Evolutionary conservation across 192 early-diverging fungal genomes (phyloP).

Genomic region (Cetraspora pellucida): DNA sequence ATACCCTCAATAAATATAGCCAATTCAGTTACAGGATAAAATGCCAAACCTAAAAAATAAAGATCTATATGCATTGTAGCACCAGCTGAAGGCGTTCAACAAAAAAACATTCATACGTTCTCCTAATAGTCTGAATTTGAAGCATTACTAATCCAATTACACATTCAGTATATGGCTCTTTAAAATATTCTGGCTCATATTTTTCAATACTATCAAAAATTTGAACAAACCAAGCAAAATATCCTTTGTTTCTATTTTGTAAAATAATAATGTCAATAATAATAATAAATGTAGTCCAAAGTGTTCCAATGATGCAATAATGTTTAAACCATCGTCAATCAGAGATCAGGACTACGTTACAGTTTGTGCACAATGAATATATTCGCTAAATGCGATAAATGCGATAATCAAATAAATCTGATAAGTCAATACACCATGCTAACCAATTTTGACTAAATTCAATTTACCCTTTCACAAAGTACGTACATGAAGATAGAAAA

Average conservation of each 20-base stretch:
- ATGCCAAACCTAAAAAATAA: slow-evolving; percentile 64
- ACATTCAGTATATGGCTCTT: background rate
- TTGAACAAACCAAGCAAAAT: background rate
- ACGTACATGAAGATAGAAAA: no score
- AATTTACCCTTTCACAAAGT: no score
- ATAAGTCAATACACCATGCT: no score
- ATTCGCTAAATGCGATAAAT: no score
- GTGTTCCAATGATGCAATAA: slow-evolving; percentile 51
- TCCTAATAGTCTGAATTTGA: slow-evolving; percentile 43
- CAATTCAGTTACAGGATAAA: slow-evolving; percentile 59
- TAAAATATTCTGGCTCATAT: background rate
- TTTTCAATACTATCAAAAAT: background rate
- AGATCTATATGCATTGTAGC: slow-evolving; percentile 65
- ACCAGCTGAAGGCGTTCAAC: slow-evolving; percentile 47
- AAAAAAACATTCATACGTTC: slow-evolving; percentile 52
- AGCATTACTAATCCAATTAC: slow-evolving; percentile 42
- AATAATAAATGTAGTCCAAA: slow-evolving; percentile 38
- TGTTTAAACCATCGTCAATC: slow-evolving; percentile 47
- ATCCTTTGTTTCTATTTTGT: slow-evolving; percentile 11
- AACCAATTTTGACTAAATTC: no score
- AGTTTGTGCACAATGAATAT: no score
- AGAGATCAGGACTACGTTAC: no score
- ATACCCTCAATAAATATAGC: slow-evolving; percentile 55
- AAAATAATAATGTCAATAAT: slow-evolving; percentile 30
- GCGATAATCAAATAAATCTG: no score